Conservation (phyloP, 768 basidiomycete species). For the Russula earlei region DNA sequence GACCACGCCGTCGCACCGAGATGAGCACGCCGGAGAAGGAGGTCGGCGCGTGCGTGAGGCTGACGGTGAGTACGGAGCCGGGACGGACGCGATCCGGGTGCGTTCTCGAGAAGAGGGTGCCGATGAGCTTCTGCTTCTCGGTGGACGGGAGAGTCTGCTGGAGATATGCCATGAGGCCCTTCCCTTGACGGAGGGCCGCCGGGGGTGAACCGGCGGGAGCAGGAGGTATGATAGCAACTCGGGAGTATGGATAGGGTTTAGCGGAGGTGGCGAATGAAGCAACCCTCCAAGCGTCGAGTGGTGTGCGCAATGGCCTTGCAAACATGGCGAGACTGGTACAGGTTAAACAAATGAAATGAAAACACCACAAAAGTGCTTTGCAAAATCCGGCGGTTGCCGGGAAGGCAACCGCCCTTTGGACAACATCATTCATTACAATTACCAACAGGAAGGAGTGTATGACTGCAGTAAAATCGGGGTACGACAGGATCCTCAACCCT, state of each 20-base stretch:
- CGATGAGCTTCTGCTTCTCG: conserved; percentile 60
- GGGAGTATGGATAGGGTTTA: conserved; percentile 60
- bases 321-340: conserved; percentile 11
- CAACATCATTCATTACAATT: too few relatives aligned
- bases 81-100: conserved; percentile 61
- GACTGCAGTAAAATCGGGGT: background rate
- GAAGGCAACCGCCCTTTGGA: too few relatives aligned
- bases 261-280: conserved; percentile 1
- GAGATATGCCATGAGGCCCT: conserved; percentile 72
- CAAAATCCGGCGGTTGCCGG: too few relatives aligned
- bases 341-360: too few relatives aligned
- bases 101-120: conserved; percentile 59
- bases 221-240: conserved; percentile 46
- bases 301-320: background rate
- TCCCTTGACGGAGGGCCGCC: conserved; percentile 48
- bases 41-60: conserved; percentile 66
- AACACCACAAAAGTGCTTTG: too few relatives aligned
- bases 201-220: conserved; percentile 35
- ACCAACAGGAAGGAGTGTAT: background rate
- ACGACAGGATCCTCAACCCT: conserved; percentile 9
- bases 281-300: background rate
- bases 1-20: conserved; percentile 70
- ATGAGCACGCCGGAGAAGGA: conserved; percentile 86
- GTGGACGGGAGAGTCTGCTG: conserved; percentile 53
- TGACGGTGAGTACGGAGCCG: conserved; percentile 81